phyloP scores from a whole-genome alignment of 1,139 yeast species.

The Wickerhamiella pararugosa region DNA sequence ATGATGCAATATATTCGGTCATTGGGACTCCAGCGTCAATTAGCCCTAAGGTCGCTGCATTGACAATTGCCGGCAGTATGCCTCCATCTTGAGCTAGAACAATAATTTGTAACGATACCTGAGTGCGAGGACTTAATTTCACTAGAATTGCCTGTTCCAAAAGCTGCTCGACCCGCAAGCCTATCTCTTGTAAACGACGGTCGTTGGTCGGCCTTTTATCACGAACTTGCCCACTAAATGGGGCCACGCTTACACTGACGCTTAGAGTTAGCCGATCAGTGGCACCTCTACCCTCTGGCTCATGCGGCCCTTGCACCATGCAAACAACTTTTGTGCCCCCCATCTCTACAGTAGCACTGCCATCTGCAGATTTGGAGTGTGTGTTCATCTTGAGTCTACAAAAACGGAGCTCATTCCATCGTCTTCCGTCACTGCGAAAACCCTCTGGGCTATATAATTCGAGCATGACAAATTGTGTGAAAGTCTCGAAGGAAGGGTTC shows the following conservation, averaged over 20 bases:
- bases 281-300: slow-evolving; percentile 40
- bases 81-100: slow-evolving; percentile 90
- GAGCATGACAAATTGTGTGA: slow-evolving; percentile 18
- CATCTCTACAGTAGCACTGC: slow-evolving; percentile 82
- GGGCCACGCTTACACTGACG: slow-evolving; percentile 56
- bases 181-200: slow-evolving; percentile 55
- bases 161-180: slow-evolving; percentile 59
- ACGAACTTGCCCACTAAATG: slow-evolving; percentile 68
- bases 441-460: slow-evolving; percentile 94
- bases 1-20: slow-evolving; percentile 77
- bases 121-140: slow-evolving; percentile 68
- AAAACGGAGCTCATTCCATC: slow-evolving; percentile 84
- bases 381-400: slow-evolving; percentile 73
- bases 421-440: slow-evolving; percentile 76
- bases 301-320: slow-evolving; percentile 79
- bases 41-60: slow-evolving; percentile 80
- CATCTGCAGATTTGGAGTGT: slow-evolving; percentile 80
- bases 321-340: slow-evolving; percentile 87
- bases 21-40: slow-evolving; percentile 93
- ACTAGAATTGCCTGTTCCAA: slow-evolving; percentile 67
- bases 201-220: slow-evolving; percentile 36
- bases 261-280: slow-evolving; percentile 40
- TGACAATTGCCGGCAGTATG: slow-evolving; percentile 58
- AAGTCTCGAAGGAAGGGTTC: too few relatives aligned
- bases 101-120: slow-evolving; percentile 56